These are phyloP conservation scores for Nepenthes gracilis DNA, from an alignment of 148 eudicot genomes.

Conservation along the genomic window DNA sequence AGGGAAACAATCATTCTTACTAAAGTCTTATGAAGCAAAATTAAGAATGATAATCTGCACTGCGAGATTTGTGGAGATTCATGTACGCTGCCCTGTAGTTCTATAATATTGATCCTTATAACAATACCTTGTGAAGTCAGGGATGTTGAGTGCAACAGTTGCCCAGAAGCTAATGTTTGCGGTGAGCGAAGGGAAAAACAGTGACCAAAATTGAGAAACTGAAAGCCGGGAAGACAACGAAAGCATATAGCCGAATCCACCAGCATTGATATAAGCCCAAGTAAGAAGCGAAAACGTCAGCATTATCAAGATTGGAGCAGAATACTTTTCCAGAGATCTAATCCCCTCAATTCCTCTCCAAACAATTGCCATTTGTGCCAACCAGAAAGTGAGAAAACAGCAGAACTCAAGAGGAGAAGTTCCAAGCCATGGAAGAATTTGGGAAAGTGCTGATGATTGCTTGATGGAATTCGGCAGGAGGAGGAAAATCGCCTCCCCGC, in stretches of 20 bases:
- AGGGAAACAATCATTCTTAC: background rate
- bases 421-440: slow-evolving; percentile 56
- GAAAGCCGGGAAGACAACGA: slow-evolving; percentile 57
- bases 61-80: too few species aligned
- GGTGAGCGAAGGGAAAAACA: slow-evolving; percentile 84
- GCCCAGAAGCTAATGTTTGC: slow-evolving; percentile 99
- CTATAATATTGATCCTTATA: too few species aligned
- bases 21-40: background rate
- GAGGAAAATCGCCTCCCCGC: slow-evolving; percentile 80
- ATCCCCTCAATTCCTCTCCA: slow-evolving; percentile 93
- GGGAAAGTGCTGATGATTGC: slow-evolving; percentile 21
- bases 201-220: slow-evolving; percentile 50
- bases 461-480: slow-evolving; percentile 48
- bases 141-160: slow-evolving; percentile 74
- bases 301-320: slow-evolving; percentile 65
- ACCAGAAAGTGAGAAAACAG: slow-evolving; percentile 73
- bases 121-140: slow-evolving; percentile 75
- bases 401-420: slow-evolving; percentile 73
- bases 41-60: too few species aligned
- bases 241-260: slow-evolving; percentile 73
- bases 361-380: slow-evolving; percentile 58
- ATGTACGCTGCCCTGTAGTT: too few species aligned
- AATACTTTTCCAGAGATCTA: slow-evolving; percentile 65
- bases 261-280: slow-evolving; percentile 87
- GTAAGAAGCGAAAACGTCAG: slow-evolving; percentile 51